phyloP scores from a whole-genome alignment of 345 rosid genomes.

The Zanthoxylum bungeanum region DNA sequence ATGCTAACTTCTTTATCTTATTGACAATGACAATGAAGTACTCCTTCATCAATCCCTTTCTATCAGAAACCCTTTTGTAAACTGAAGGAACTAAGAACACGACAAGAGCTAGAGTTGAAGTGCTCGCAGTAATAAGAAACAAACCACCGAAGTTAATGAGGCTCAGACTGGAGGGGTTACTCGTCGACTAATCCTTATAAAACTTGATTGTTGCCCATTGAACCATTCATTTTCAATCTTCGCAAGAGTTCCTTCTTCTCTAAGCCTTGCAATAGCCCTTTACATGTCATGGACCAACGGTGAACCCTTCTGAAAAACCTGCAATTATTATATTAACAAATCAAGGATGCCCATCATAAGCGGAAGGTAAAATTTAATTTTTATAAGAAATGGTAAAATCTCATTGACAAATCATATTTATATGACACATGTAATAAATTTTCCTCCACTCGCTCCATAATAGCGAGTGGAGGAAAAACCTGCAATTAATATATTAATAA shows the following conservation, averaged over 20 bases:
- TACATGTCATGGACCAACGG: neutral
- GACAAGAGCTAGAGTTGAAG: neutral
- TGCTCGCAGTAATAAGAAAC: neutral
- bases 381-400: too few relatives aligned
- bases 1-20: too few relatives aligned
- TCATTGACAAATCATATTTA: too few relatives aligned
- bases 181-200: neutral
- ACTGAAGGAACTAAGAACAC: neutral
- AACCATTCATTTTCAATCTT: neutral
- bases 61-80: too few relatives aligned
- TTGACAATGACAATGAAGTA: too few relatives aligned
- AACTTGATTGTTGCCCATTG: neutral
- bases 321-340: neutral
- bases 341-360: too few relatives aligned
- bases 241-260: neutral
- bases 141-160: neutral
- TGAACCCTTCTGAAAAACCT: neutral
- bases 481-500: too few relatives aligned
- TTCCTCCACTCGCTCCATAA: too few relatives aligned
- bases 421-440: too few relatives aligned
- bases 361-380: too few relatives aligned
- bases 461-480: too few relatives aligned
- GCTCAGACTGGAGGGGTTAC: neutral
- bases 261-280: neutral
- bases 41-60: too few relatives aligned